Evolutionary conservation across 1,284 basidiomycete genomes (phyloP).

Genomic region (Megacollybia platyphylla): DNA sequence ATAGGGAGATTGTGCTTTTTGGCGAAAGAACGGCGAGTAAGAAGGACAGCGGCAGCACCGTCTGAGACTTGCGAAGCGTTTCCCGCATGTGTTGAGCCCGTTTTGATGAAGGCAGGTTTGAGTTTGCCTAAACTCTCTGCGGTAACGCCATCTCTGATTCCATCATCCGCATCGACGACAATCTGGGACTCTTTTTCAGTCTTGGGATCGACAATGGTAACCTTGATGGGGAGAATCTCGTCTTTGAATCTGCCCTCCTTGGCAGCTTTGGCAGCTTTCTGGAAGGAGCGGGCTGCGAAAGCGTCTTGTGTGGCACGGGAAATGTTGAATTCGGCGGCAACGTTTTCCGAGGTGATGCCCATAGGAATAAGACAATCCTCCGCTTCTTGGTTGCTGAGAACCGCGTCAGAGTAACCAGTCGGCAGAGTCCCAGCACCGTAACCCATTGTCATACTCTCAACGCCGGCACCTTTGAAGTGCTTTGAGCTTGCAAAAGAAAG

Average conservation of each 20-base stretch:
- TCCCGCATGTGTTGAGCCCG: conserved; percentile 68
- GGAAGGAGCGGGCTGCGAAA: conserved; percentile 71
- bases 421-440: conserved; percentile 66
- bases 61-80: conserved; percentile 77
- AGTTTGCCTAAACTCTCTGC: conserved; percentile 59
- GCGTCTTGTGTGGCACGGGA: conserved; percentile 78
- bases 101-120: conserved; percentile 75
- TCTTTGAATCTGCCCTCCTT: conserved; percentile 41
- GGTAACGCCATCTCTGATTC: conserved; percentile 70
- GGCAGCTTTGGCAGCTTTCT: conserved; percentile 59
- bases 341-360: conserved; percentile 82
- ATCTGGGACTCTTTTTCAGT: conserved; percentile 46
- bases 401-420: conserved; percentile 49
- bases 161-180: conserved; percentile 66
- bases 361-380: conserved; percentile 59
- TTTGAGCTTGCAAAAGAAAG: neutral
- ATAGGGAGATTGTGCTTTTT: conserved; percentile 66
- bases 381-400: conserved; percentile 30
- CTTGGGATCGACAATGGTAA: conserved; percentile 38
- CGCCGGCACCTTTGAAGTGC: conserved; percentile 22
- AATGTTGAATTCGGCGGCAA: conserved; percentile 71
- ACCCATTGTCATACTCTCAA: conserved; percentile 76
- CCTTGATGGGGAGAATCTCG: conserved; percentile 78
- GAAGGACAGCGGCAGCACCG: conserved; percentile 73
- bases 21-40: conserved; percentile 79